Conservation (phyloP, 1,284 basidiomycete genomes). For the Butyriboletus appendiculatus region DNA sequence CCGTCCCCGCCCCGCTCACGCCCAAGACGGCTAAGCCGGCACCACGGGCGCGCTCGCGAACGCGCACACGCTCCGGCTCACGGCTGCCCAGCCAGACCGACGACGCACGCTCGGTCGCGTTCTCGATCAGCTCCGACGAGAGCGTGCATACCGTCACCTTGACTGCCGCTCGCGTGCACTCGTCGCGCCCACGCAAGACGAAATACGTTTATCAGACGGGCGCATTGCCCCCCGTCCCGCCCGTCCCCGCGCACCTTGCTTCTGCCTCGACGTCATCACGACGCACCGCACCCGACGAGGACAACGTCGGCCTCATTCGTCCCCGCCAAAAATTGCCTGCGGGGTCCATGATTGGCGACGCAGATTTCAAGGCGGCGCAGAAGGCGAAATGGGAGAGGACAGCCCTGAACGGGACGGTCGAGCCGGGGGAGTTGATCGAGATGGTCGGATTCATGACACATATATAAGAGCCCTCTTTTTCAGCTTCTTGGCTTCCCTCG, state of each 20-base stretch:
- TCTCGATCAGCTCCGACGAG: conserved; percentile 34
- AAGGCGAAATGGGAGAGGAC: conserved; percentile 29
- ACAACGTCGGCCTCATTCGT: conserved; percentile 20
- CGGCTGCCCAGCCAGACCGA: conserved; percentile 10
- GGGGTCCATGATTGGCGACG: conserved; percentile 28
- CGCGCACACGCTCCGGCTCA: conserved; percentile 5
- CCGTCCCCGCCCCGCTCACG: conserved; percentile 7
- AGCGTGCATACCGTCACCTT: conserved; percentile 26
- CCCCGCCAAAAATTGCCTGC: conserved; percentile 23
- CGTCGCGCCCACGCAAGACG: conserved; percentile 15
- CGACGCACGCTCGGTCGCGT: conserved; percentile 26
- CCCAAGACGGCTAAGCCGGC: neutral
- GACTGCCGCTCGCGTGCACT: conserved; percentile 18
- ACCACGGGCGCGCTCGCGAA: neutral
- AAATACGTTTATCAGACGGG: conserved; percentile 21
- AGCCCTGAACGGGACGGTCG: neutral
- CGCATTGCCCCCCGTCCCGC: conserved; percentile 25
- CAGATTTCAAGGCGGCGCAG: conserved; percentile 34
- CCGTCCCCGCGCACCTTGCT: conserved; percentile 16
- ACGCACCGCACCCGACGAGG: neutral
- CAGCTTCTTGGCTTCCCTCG: neutral
- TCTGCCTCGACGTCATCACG: neutral
- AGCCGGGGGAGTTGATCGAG: conserved; percentile 29
- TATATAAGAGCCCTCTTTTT: neutral
- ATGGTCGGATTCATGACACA: conserved; percentile 31